These are phyloP conservation scores for Cordyceps fumosorosea DNA, from an alignment of 2,329 filamentous ascomycete species.

Conservation along the genomic window DNA sequence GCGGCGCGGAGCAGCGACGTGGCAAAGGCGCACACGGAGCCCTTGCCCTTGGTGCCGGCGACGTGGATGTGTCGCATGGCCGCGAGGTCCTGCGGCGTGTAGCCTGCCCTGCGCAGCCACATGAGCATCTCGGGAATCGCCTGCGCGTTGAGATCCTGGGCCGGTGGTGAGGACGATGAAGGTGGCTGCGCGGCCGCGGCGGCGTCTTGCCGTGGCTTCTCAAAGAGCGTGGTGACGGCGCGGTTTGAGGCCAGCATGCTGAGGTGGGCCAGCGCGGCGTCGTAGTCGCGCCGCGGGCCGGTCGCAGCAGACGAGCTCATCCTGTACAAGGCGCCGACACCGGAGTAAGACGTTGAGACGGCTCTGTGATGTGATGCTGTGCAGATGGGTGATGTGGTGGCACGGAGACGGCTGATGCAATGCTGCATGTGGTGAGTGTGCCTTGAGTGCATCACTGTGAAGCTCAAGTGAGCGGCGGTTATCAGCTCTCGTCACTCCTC, in stretches of 20 bases:
- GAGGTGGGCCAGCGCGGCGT: conserved; percentile 67
- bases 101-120: conserved; percentile 70
- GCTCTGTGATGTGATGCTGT: neutral
- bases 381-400: neutral
- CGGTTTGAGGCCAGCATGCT: conserved; percentile 76
- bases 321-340: neutral
- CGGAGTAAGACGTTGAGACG: neutral
- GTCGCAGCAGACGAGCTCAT: neutral
- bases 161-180: neutral
- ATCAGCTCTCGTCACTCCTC: neutral
- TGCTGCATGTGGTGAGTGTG: neutral
- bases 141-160: conserved; percentile 53
- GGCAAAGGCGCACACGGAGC: conserved; percentile 78
- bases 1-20: conserved; percentile 63
- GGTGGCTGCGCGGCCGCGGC: conserved; percentile 16
- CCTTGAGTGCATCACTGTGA: neutral
- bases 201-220: conserved; percentile 32
- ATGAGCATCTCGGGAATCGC: conserved; percentile 77
- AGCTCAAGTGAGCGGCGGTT: neutral
- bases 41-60: conserved; percentile 91
- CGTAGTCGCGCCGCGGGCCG: conserved; percentile 37
- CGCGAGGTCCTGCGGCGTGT: conserved; percentile 46
- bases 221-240: conserved; percentile 50
- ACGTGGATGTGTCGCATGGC: conserved; percentile 63
- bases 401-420: neutral